Conservation (phyloP, 495 filamentous ascomycete genomes). For the Penicillium diatomitis region DNA sequence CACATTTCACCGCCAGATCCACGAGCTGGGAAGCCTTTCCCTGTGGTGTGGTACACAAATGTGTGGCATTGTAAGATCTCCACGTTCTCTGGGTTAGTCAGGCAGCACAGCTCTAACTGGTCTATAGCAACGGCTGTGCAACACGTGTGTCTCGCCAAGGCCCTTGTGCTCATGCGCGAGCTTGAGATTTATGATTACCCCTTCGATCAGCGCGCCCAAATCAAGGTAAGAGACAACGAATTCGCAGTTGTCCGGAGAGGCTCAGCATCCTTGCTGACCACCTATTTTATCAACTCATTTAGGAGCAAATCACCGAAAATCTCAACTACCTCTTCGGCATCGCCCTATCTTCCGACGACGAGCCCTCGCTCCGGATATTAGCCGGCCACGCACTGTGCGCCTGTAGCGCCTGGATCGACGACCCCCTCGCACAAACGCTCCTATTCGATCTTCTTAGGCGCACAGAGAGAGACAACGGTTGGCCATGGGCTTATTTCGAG, state of each 20-base stretch:
- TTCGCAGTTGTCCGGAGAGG: too few species aligned
- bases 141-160: constrained; percentile 33
- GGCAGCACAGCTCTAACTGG: neutral
- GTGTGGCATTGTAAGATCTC: constrained; percentile 26
- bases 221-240: constrained; percentile 16
- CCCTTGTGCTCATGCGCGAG: constrained; percentile 22
- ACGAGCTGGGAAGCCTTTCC: constrained; percentile 26
- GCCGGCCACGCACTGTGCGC: constrained; percentile 32
- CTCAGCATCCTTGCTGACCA: neutral
- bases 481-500: constrained; percentile 23
- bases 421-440: constrained; percentile 12
- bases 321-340: constrained; percentile 32
- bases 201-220: constrained; percentile 5
- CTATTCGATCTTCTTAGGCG: constrained; percentile 20
- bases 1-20: constrained; percentile 25
- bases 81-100: neutral
- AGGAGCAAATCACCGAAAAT: constrained; percentile 23
- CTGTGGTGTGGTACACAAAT: constrained; percentile 30
- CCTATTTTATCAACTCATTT: neutral
- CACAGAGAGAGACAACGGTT: constrained; percentile 19
- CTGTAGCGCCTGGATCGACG: constrained; percentile 29
- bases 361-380: constrained; percentile 30
- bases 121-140: constrained; percentile 29
- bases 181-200: constrained; percentile 9
- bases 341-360: constrained; percentile 29